Percentiles rank a stretch among this genome's conserved stretches.
Evolutionary conservation across 495 filamentous ascomycete species (phyloP).

Genomic region (Durotheca rogersii): DNA sequence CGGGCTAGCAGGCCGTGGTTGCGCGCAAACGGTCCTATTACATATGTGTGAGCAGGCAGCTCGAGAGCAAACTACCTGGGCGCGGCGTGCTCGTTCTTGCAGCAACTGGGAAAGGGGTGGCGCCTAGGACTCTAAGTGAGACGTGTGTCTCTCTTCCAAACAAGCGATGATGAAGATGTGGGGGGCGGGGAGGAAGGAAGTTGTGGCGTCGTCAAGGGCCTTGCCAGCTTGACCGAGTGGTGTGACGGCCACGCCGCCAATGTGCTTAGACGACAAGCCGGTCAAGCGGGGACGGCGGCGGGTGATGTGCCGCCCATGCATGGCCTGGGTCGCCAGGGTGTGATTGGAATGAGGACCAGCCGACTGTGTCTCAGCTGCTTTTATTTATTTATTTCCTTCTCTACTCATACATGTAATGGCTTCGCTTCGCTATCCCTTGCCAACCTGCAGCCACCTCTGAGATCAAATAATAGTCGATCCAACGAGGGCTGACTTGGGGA

Average conservation of each 20-base stretch:
- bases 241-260: not conserved
- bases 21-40: too few relatives aligned
- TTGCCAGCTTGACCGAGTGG: too few relatives aligned
- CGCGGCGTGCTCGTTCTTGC: too few relatives aligned
- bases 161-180: not conserved
- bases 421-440: not conserved
- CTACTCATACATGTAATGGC: too few relatives aligned
- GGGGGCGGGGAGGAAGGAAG: not conserved
- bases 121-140: conserved; percentile 1
- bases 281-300: conserved; percentile 1
- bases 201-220: conserved; percentile 6
- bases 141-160: conserved; percentile 6
- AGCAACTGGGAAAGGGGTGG: too few relatives aligned
- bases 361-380: conserved; percentile 1
- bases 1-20: too few relatives aligned
- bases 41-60: too few relatives aligned
- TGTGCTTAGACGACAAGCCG: not conserved
- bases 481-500: not conserved
- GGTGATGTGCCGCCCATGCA: conserved; percentile 30
- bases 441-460: too few relatives aligned
- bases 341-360: too few relatives aligned
- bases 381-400: conserved; percentile 8
- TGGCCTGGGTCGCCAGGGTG: conserved; percentile 8
- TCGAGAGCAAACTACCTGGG: too few relatives aligned
- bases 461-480: too few relatives aligned